Evolutionary conservation across 2,329 filamentous ascomycete genomes (phyloP), one percentile per base, ranked within the genome.

Genomic region (Nemania sp.): DNA sequence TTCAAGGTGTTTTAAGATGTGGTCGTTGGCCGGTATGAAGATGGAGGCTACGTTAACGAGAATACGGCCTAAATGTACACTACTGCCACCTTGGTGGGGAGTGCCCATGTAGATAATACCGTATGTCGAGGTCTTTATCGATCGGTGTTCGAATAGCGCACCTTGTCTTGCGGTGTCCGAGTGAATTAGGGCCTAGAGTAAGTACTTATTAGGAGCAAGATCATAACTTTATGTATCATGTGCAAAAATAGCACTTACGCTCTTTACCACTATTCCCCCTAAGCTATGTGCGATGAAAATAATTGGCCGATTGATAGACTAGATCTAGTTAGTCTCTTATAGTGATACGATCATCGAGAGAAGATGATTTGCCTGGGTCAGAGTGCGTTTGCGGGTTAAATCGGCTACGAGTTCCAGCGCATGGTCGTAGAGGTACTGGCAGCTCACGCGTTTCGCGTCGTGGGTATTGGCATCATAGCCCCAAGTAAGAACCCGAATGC

Each of bases 231-330:
- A n/a, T n/a, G n/a, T n/a, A n/a, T n/a, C n/a, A n/a, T n/a, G n/a
- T n/a, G n/a, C n/a, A n/a, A n/a, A n/a, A n/a, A n/a, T n/a, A n/a
- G 30, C 30, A 48, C 36, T 17, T 22, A 53, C 50, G 7, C 37
- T 36, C 30, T 53, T 53, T 14, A 53, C 20, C 9, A 53, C 34
- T 17, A 53, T 7, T 2, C 36, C 43, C 6, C 50, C 50, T 17
- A 48, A 37, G 36, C 50, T 43, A 28, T 53, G 43, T 12, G 36
- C 43, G 12, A 53, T 14, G 19, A 53, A 53, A n/a, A 53, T 43
- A 20, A 53, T 48, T 6, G 50, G 43, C 17, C 47, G 47, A 26
- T 41, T n/a, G 17, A 24, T 9, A 26, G 43, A 3, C n/a, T n/a
- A n/a, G n/a, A n/a, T n/a, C n/a, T n/a, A n/a, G n/a, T n/a, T n/a